Evolutionary conservation across 352 stramenopile species (phyloP), one percentile per base, ranked within the genome.

Genomic region (Pythium monospermum): DNA sequence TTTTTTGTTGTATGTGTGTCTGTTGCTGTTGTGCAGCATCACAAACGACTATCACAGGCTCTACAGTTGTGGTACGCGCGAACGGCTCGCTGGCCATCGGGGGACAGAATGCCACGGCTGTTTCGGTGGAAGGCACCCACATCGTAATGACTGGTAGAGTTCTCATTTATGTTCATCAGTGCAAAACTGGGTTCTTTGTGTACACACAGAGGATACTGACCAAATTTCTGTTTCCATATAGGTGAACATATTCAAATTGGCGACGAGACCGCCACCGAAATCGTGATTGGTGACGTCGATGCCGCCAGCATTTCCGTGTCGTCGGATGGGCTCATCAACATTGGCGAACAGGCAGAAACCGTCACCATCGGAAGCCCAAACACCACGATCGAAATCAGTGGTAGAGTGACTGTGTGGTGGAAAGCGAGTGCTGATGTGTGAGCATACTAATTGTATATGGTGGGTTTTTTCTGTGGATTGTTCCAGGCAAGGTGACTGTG

Each of bases 401-500:
- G 49, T 54, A 32, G 12, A n/a, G 47, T 27, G 16, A 15, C n/a
- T 19, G 16, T 48, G 26, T 5, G 23, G 11, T 54, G n/a, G 19
- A 16, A 25, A 27, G 30, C 22, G 26, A n/a, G 8, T 3, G 6
- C 15, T 18, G 19, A 4, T 22, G 10, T 15, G 8, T 30, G 6
- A 4, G 4, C 11, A 12, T 18, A 40, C 44, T 32, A 22, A 42
- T 21, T 13, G 22, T 21, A 27, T 25, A 1, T 18, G 18, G 12
- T 41, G 16, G 28, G 4, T 40, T n/a, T 13, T 22, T 22, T 4
- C 11, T 41, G 23, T 32, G 7, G n/a, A n/a, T n/a, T n/a, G n/a
- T n/a, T n/a, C n/a, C 39, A 66, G 58, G 77, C 2, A 78, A 73
- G 49, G 53, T 89, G 27, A 81, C 53, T 7, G 25, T 89, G 10